A percentile compares a stretch with the other conserved stretches of the same genome.
These are phyloP conservation scores for Cetradonia linearis DNA, from an alignment of 495 filamentous ascomycete species.

Conservation along the genomic window DNA sequence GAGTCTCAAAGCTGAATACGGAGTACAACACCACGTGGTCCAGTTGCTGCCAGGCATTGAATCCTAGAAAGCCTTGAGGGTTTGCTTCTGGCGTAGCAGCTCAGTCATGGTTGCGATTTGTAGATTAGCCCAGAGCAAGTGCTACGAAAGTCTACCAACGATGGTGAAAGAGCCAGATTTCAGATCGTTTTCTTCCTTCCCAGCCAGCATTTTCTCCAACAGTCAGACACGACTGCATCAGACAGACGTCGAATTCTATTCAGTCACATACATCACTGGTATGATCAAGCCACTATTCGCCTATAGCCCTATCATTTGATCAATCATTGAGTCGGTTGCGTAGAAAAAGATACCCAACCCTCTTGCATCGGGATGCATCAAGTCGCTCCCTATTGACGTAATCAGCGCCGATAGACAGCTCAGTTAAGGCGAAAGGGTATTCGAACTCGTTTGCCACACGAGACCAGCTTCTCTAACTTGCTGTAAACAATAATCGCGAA, in stretches of 20 bases:
- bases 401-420: not conserved
- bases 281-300: not conserved
- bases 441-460: not conserved
- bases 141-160: not conserved
- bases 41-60: not conserved
- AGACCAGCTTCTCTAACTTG: not conserved
- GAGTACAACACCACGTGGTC: not conserved
- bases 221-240: not conserved
- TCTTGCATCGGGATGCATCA: not conserved
- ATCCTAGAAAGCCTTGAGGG: not conserved
- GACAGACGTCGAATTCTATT: not conserved
- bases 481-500: not conserved
- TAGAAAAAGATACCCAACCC: conserved; percentile 4
- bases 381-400: not conserved
- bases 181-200: not conserved
- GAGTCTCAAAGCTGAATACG: not conserved
- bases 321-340: not conserved
- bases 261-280: not conserved
- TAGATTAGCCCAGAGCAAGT: not conserved
- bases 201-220: too few relatives aligned
- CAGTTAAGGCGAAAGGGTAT: not conserved
- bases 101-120: not conserved
- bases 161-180: not conserved
- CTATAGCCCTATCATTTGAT: not conserved
- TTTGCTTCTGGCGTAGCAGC: not conserved